A percentile compares a stretch with the other conserved stretches of the same genome.
Evolutionary conservation across 2,329 filamentous ascomycete species (phyloP).

Genomic region (Trichoderma atroviride): DNA sequence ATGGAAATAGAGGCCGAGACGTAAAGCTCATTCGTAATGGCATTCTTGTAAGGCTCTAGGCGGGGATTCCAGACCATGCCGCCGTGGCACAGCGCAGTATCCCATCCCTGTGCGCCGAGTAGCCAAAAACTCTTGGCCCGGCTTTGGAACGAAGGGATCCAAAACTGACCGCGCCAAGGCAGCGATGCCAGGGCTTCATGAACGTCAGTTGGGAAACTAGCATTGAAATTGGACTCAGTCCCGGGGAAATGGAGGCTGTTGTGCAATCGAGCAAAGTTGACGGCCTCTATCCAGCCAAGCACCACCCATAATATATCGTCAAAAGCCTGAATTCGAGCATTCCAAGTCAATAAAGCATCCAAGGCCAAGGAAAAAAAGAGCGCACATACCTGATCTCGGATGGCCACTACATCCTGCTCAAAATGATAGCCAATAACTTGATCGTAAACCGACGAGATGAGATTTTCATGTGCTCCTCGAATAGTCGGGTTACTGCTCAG

Average conservation of each 20-base stretch:
- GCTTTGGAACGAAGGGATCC: slow-evolving; percentile 76
- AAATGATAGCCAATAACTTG: slow-evolving; percentile 81
- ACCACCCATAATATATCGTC: slow-evolving; percentile 98
- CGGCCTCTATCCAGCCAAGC: slow-evolving; percentile 82
- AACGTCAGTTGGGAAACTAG: slow-evolving; percentile 30
- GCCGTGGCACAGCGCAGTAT: slow-evolving; percentile 76
- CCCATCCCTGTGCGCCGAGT: slow-evolving; percentile 77
- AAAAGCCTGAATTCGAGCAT: slow-evolving; percentile 61
- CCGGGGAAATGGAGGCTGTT: slow-evolving; percentile 60
- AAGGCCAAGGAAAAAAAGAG: background rate
- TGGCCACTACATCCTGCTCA: slow-evolving; percentile 75
- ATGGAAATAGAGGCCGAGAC: slow-evolving; percentile 83
- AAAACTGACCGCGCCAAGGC: slow-evolving; percentile 77
- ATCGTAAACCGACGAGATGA: slow-evolving; percentile 81
- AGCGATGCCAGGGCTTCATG: slow-evolving; percentile 43
- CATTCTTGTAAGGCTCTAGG: slow-evolving; percentile 86
- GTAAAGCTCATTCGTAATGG: slow-evolving; percentile 91
- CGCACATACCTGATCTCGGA: slow-evolving; percentile 59
- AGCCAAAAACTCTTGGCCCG: slow-evolving; percentile 86
- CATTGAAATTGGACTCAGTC: slow-evolving; percentile 25
- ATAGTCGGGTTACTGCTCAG: slow-evolving; percentile 41
- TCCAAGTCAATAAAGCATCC: background rate
- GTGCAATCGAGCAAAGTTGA: slow-evolving; percentile 76
- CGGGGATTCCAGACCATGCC: slow-evolving; percentile 91
- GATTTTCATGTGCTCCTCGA: slow-evolving; percentile 66